Evolutionary conservation across 495 filamentous ascomycete species (phyloP).

Genomic region (Talaromyces stipitatus): DNA sequence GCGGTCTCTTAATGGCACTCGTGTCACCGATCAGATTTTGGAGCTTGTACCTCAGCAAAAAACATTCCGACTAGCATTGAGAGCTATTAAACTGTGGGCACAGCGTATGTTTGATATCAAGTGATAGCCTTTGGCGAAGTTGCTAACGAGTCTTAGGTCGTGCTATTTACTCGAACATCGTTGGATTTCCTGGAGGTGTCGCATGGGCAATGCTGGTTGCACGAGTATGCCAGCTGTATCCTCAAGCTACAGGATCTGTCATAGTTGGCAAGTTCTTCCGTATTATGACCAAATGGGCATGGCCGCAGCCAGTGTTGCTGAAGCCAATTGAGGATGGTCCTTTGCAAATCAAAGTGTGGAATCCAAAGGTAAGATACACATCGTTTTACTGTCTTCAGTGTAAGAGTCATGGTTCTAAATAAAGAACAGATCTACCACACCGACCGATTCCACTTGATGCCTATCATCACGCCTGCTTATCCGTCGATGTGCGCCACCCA

Average conservation of each 20-base stretch:
- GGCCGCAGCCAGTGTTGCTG: constrained; percentile 84
- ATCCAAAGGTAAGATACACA: constrained; percentile 61
- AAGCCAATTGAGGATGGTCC: constrained; percentile 82
- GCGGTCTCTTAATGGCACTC: constrained; percentile 83
- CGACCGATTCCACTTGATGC: constrained; percentile 85
- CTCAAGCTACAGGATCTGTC: constrained; percentile 76
- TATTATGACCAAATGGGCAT: constrained; percentile 84
- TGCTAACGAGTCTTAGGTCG: constrained; percentile 38
- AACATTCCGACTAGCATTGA: constrained; percentile 77
- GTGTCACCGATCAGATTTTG: constrained; percentile 88
- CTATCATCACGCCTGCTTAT: constrained; percentile 93
- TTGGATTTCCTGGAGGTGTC: constrained; percentile 93
- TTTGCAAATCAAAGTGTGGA: constrained; percentile 82
- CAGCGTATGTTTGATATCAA: constrained; percentile 48
- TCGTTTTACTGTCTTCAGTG: not conserved
- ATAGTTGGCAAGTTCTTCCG: constrained; percentile 89
- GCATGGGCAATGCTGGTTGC: constrained; percentile 98
- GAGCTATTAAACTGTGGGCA: constrained; percentile 94
- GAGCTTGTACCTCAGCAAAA: constrained; percentile 80
- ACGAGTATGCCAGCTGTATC: constrained; percentile 94
- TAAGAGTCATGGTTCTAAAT: not conserved
- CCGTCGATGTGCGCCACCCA: constrained; percentile 95
- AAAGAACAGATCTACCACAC: constrained; percentile 60
- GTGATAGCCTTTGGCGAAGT: not conserved
- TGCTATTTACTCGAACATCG: constrained; percentile 90